These are phyloP conservation scores for Neurospora terricola DNA, from an alignment of 495 filamentous ascomycete genomes.

Conservation along the genomic window DNA sequence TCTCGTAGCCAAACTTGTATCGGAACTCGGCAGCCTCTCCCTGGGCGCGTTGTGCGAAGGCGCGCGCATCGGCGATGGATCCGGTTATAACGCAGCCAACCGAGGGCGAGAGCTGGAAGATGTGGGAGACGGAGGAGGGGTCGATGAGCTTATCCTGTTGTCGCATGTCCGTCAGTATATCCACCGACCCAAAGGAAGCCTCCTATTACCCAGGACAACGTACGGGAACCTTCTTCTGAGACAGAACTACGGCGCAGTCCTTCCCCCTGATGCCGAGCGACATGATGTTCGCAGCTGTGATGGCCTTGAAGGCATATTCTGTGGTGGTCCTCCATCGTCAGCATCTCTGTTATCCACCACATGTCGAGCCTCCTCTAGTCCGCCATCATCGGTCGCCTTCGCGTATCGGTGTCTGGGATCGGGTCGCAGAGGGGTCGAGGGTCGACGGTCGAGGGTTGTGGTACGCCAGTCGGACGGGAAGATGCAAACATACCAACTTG, in stretches of 20 bases:
- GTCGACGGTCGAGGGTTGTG: not conserved
- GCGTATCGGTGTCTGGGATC: not conserved
- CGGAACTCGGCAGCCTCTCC: slow-evolving; percentile 94
- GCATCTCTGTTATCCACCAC: slow-evolving; percentile 8
- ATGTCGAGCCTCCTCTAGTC: not conserved
- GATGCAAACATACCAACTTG: slow-evolving; percentile 80
- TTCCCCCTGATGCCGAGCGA: slow-evolving; percentile 93
- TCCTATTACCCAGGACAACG: slow-evolving; percentile 27
- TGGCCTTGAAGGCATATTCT: slow-evolving; percentile 99
- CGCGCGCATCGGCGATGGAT: slow-evolving; percentile 93
- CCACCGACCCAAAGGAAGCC: not conserved
- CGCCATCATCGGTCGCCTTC: not conserved
- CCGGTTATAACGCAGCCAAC: slow-evolving; percentile 98
- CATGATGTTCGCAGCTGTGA: slow-evolving; percentile 97
- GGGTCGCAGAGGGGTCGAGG: slow-evolving; percentile 1
- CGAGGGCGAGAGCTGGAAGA: slow-evolving; percentile 91
- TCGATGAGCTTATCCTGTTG: slow-evolving; percentile 95
- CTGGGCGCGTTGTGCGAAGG: slow-evolving; percentile 82
- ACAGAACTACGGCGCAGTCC: slow-evolving; percentile 91
- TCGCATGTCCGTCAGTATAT: slow-evolving; percentile 20
- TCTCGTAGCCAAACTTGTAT: slow-evolving; percentile 98
- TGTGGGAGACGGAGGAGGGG: slow-evolving; percentile 89
- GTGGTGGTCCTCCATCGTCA: slow-evolving; percentile 15
- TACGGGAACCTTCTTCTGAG: slow-evolving; percentile 99
- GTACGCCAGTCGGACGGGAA: not conserved